Conservation (phyloP, 2,329 filamentous ascomycete genomes). For the Bipolaris gigantea region DNA sequence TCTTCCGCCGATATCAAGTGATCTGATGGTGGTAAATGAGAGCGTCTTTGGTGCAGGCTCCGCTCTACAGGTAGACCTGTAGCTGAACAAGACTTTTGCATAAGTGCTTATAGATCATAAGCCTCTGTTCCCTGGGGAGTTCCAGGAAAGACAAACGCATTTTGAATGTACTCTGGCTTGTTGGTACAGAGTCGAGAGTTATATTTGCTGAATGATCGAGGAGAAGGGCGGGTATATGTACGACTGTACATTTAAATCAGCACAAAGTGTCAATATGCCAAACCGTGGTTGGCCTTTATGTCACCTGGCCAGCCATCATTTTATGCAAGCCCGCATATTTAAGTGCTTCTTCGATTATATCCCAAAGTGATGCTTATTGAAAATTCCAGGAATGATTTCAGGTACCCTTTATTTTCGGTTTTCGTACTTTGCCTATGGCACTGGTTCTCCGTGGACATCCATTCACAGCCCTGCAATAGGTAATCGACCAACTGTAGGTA, state of each 20-base stretch:
- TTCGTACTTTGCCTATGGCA: too few species aligned
- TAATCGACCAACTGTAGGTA: too few species aligned
- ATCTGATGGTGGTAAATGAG: too few species aligned
- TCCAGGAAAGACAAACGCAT: neutral
- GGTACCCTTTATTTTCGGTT: too few species aligned
- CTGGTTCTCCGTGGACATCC: too few species aligned
- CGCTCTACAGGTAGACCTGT: too few species aligned
- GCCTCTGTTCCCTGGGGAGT: neutral
- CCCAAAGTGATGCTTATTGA: neutral
- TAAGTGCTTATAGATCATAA: neutral
- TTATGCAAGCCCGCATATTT: neutral
- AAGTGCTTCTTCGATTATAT: too few species aligned
- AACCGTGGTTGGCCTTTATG: neutral
- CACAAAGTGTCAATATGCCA: neutral
- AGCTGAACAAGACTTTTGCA: neutral
- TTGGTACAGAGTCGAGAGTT: neutral
- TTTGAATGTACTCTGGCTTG: neutral
- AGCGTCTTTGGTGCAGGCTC: too few species aligned
- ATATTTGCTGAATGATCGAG: neutral
- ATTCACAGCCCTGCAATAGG: too few species aligned
- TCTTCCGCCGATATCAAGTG: neutral
- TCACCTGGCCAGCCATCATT: neutral
- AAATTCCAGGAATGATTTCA: neutral
- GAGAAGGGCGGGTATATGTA: neutral
- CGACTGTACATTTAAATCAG: neutral